phyloP scores from a whole-genome alignment of 192 early-diverging fungal genomes.

The Umbelopsis vinacea region DNA sequence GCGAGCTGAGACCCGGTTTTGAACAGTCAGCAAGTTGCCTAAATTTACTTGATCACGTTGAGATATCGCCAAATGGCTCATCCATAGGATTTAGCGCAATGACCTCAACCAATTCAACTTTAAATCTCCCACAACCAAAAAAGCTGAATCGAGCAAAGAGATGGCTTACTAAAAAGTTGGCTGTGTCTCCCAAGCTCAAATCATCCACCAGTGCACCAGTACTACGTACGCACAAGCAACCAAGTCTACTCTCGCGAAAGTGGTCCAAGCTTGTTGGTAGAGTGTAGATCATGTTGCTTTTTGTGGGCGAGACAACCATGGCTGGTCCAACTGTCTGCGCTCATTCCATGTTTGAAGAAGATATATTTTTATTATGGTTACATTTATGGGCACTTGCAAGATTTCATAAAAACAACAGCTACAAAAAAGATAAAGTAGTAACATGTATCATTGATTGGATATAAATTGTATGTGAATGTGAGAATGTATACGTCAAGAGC shows the following conservation, averaged over 20 bases:
- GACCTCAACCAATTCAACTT: background rate
- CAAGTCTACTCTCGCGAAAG: background rate
- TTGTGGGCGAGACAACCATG: background rate
- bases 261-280: background rate
- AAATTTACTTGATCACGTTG: background rate
- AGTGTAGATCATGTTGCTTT: background rate
- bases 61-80: background rate
- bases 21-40: slow-evolving; percentile 2
- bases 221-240: background rate
- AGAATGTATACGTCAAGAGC: background rate
- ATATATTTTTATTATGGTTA: background rate
- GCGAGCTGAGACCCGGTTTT: background rate
- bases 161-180: background rate
- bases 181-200: background rate
- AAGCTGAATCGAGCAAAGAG: background rate
- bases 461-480: background rate
- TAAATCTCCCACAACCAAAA: background rate
- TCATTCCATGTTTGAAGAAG: background rate
- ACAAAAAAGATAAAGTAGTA: background rate
- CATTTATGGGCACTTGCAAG: background rate
- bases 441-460: background rate
- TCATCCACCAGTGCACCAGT: background rate
- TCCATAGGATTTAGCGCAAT: background rate
- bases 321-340: background rate
- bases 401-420: background rate